These are phyloP conservation scores for Flaveria trinervia DNA, from an alignment of 129 eudicot species.

Conservation along the genomic window DNA sequence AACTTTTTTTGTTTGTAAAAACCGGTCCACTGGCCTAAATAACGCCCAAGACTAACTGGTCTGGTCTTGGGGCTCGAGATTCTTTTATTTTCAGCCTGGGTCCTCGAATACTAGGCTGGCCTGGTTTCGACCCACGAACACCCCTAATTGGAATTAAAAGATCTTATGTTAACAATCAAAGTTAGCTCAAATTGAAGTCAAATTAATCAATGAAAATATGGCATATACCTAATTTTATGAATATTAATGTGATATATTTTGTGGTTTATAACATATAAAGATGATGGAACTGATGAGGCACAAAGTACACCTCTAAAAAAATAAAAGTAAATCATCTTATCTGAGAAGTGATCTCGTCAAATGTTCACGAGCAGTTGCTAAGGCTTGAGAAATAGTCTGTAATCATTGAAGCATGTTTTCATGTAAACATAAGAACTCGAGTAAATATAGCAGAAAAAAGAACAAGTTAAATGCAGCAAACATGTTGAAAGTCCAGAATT, in stretches of 20 bases:
- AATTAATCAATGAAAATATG: not conserved
- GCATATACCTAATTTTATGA: not conserved
- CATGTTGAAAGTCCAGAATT: not conserved
- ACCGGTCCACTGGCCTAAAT: not conserved
- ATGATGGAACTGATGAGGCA: not conserved
- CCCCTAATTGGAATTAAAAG: not conserved
- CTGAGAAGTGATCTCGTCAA: constrained; percentile 62
- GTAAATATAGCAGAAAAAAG: not conserved
- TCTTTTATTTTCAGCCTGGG: not conserved
- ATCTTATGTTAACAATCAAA: not conserved
- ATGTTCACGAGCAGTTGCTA: constrained; percentile 64
- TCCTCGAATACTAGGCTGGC: not conserved
- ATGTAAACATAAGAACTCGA: not conserved
- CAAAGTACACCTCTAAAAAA: not conserved
- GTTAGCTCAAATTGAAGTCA: not conserved
- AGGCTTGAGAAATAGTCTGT: constrained; percentile 70
- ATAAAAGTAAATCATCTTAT: constrained; percentile 8
- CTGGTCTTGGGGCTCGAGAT: not conserved
- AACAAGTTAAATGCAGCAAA: not conserved
- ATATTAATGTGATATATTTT: not conserved
- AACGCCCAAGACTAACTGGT: not conserved
- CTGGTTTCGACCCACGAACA: not conserved
- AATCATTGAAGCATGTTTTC: not conserved
- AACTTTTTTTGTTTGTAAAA: too few relatives aligned
- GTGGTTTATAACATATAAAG: not conserved